Conservation (phyloP, 2,329 filamentous ascomycete species). For the Amauroascus niger region DNA sequence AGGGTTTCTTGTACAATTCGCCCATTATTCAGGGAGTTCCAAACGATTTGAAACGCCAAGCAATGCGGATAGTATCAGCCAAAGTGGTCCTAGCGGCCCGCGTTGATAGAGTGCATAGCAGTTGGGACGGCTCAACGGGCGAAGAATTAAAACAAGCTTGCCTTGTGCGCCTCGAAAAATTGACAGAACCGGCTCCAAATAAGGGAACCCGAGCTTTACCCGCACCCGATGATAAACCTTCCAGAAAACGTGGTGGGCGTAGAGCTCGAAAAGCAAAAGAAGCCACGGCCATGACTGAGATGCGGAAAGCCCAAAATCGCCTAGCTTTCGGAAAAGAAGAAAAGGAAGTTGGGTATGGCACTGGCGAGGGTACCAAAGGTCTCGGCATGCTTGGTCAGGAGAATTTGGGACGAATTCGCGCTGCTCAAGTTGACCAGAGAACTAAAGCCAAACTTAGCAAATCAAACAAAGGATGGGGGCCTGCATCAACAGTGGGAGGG, state of each 20-base stretch:
- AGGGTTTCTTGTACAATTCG: conserved; percentile 88
- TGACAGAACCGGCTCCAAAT: conserved; percentile 84
- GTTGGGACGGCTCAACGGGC: conserved; percentile 70
- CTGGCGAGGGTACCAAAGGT: conserved; percentile 73
- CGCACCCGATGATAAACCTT: conserved; percentile 88
- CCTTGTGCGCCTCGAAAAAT: conserved; percentile 76
- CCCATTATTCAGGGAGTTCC: conserved; percentile 79
- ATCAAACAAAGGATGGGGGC: conserved; percentile 93
- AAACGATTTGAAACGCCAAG: conserved; percentile 79
- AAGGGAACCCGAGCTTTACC: conserved; percentile 79
- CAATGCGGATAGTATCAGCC: conserved; percentile 85
- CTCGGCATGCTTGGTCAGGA: conserved; percentile 90
- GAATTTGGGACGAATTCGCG: conserved; percentile 80
- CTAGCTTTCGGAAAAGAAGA: conserved; percentile 96
- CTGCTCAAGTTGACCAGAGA: conserved; percentile 80
- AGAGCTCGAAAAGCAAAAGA: conserved; percentile 91
- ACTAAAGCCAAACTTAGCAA: conserved; percentile 88
- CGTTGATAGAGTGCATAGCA: conserved; percentile 75
- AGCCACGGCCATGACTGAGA: conserved; percentile 89
- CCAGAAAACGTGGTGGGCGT: conserved; percentile 81
- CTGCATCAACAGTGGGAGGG: conserved; percentile 47
- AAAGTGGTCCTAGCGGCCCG: conserved; percentile 91
- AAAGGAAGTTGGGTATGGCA: conserved; percentile 81
- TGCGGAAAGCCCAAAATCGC: conserved; percentile 91
- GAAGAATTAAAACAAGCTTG: conserved; percentile 74